phyloP scores from a whole-genome alignment of 257 asterid genomes.

The Pogostemon cablin region DNA sequence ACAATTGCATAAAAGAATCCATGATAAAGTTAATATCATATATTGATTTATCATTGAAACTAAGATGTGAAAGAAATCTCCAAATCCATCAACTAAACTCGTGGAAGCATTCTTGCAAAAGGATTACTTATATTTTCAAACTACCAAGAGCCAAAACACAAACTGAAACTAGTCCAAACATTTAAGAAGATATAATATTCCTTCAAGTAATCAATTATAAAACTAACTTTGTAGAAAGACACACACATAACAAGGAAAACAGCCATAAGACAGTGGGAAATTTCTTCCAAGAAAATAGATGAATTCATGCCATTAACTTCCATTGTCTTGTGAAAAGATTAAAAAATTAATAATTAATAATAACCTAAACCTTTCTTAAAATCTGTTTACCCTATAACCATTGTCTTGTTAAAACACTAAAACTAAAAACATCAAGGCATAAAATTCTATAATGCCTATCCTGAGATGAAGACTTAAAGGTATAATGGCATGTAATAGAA shows the following conservation, averaged over 20 bases:
- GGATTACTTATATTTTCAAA: slow-evolving; percentile 13
- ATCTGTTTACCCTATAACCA: too few relatives aligned
- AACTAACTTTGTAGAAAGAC: background rate
- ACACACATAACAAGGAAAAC: background rate
- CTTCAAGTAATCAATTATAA: background rate
- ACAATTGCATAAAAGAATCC: too few relatives aligned
- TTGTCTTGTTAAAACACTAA: background rate
- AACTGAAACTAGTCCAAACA: slow-evolving; percentile 25
- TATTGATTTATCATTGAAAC: background rate
- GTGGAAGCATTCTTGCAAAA: slow-evolving; percentile 95
- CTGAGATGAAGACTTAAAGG: too few relatives aligned
- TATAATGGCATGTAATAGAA: too few relatives aligned
- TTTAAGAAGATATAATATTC: background rate
- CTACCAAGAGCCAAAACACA: slow-evolving; percentile 10
- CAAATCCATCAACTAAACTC: slow-evolving; percentile 97
- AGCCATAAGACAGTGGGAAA: too few relatives aligned
- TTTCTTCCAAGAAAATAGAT: too few relatives aligned
- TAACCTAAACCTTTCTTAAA: too few relatives aligned
- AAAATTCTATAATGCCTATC: too few relatives aligned
- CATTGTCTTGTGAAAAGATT: too few relatives aligned
- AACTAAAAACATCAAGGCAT: too few relatives aligned
- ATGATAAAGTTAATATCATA: too few relatives aligned
- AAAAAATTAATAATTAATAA: background rate
- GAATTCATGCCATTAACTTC: too few relatives aligned
- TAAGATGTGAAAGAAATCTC: slow-evolving; percentile 31